These are phyloP conservation scores for Iris macrosiphon DNA, from an alignment of 106 monocot genomes.

Conservation along the genomic window DNA sequence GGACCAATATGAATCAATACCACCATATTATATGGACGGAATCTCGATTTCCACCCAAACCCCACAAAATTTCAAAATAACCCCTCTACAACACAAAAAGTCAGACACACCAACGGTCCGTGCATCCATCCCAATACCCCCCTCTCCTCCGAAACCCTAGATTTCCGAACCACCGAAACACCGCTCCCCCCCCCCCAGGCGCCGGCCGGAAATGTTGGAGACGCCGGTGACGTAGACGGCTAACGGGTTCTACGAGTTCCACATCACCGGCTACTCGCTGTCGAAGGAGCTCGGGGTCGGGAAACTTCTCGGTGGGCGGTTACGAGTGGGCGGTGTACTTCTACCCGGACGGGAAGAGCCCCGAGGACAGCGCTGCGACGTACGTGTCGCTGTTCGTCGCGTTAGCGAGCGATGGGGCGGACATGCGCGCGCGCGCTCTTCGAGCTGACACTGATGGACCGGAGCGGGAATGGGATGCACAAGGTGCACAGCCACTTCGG, in stretches of 20 bases:
- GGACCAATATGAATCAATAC: too few species aligned
- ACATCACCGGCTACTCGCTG: constrained; percentile 61
- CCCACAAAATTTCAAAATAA: too few species aligned
- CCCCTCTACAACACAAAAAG: too few species aligned
- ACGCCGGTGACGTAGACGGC: constrained; percentile 55
- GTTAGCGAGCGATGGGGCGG: constrained; percentile 53
- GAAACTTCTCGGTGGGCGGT: constrained; percentile 58
- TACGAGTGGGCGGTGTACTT: constrained; percentile 77
- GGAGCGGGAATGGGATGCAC: constrained; percentile 61
- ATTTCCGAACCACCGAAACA: too few species aligned
- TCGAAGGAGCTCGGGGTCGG: constrained; percentile 70
- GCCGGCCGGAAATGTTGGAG: too few species aligned
- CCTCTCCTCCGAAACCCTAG: too few species aligned
- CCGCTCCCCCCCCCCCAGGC: too few species aligned
- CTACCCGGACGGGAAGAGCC: constrained; percentile 78
- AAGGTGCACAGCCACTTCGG: constrained; percentile 73
- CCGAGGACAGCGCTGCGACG: constrained; percentile 51
- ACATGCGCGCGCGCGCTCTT: constrained; percentile 65
- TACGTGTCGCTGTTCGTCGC: constrained; percentile 70
- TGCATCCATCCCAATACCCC: too few species aligned
- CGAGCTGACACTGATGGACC: constrained; percentile 55
- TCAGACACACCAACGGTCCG: too few species aligned
- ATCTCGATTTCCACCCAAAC: too few species aligned
- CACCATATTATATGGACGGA: too few species aligned
- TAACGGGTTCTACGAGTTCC: constrained; percentile 58